phyloP scores from a whole-genome alignment of 2,329 filamentous ascomycete species.

The Colletotrichum ledebouriae region DNA sequence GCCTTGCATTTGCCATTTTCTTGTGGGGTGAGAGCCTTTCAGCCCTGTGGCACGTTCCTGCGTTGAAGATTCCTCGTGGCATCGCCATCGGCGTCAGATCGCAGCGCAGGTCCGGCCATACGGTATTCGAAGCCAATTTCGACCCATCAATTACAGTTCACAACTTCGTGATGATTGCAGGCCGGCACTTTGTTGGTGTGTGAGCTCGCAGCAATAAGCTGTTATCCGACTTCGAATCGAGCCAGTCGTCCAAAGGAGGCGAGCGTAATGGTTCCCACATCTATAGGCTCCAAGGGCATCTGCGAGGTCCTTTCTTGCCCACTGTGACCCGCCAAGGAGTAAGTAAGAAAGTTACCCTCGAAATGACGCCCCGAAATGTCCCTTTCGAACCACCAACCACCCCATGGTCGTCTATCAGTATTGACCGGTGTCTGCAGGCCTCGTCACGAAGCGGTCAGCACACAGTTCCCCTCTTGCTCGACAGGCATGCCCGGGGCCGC shows the following conservation, averaged over 20 bases:
- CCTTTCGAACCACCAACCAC: not conserved
- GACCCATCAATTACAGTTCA: no score
- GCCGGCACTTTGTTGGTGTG: no score
- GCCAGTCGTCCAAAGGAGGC: not conserved
- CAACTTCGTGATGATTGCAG: no score
- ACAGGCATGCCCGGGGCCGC: not conserved
- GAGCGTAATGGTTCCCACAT: not conserved
- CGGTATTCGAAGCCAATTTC: not conserved
- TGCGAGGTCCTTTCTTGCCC: not conserved
- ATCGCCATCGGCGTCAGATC: not conserved
- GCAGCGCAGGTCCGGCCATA: not conserved
- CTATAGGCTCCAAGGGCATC: not conserved
- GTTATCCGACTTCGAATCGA: not conserved
- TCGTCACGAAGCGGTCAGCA: not conserved
- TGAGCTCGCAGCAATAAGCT: no score
- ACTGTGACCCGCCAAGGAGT: not conserved
- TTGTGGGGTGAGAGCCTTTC: slow-evolving; percentile 1
- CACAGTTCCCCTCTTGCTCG: not conserved
- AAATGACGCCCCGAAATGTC: not conserved
- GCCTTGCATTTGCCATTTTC: slow-evolving; percentile 13
- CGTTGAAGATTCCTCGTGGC: slow-evolving; percentile 2
- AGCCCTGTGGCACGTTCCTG: slow-evolving; percentile 25
- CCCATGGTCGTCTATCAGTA: not conserved
- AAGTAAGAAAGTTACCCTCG: not conserved
- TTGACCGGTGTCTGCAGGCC: slow-evolving; percentile 14